Evolutionary conservation across 345 rosid genomes (phyloP), one percentile per base, ranked within the genome.

Genomic region (Cardamine chenopodiifolia): DNA sequence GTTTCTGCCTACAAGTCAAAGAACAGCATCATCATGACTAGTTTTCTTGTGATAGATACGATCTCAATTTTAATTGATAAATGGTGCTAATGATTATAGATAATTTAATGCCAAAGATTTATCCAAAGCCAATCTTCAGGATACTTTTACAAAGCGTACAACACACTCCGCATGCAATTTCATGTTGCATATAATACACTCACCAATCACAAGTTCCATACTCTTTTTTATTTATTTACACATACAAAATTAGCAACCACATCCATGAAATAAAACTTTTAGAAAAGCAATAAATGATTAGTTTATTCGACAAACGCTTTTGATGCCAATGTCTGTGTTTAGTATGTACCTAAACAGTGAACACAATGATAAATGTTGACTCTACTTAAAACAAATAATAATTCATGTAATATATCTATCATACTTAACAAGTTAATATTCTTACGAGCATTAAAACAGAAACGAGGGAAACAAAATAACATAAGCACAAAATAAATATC

Each of bases 11-110:
- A 59, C 20, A 42, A 69, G 79, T 62, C 70, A 76, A 69, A 69
- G 64, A 53, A 70, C 79, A 55, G 50, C 73, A 69, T 69, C 74
- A 76, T 68, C 79, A 77, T 77, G 64, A 53, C 71, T 56, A 55
- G 66, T 65, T 70, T 70, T 70, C 76, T 77, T 63, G 64, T 76
- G 58, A 75, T 49, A 32, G 58, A 76, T 61, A 76, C 74, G 39
- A 53, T 17, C 69, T 45, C 26, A 44, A 34, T 70, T 53, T 53
- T 62, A 26, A 45, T 44, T 61, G 52, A 19, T 15, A 39, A 15
- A 34, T 15, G 17, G 14, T 2, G 13, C 66, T 37, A 62, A 76
- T 70, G 42, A 76, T 69, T 69, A 62, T 62, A 17, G 15, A 18
- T 35, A 68, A 78, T 71, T 77, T 50, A 78, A 4, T 78, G 77